A percentile compares a stretch with the other conserved stretches of the same genome.
Conservation (phyloP, 202 grass and related monocot species). For the Bolboschoenoplectus hybrid region DNA sequence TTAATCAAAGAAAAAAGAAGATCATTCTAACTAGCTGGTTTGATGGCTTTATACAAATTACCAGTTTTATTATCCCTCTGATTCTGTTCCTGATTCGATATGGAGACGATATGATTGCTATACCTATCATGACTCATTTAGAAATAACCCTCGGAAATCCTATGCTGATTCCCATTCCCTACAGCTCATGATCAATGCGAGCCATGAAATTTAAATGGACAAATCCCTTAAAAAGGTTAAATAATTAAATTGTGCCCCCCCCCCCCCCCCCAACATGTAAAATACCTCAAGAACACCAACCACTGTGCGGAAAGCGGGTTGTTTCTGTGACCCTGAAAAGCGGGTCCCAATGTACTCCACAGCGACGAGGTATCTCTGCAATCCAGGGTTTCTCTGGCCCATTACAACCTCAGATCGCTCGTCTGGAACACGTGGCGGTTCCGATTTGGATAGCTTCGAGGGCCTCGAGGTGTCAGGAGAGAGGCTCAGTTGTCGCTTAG, state of each 20-base stretch:
- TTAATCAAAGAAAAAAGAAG: slow-evolving; percentile 26
- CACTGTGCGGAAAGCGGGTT: slow-evolving; percentile 75
- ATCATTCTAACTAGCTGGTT: not conserved
- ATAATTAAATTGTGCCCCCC: not conserved
- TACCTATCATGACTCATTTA: not conserved
- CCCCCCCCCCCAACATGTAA: too few species aligned
- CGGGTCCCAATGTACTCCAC: slow-evolving; percentile 87
- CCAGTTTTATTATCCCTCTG: not conserved
- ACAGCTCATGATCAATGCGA: too few species aligned
- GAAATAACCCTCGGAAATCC: not conserved
- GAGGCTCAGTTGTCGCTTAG: not conserved
- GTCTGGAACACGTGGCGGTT: not conserved
- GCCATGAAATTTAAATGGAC: too few species aligned
- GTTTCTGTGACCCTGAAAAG: slow-evolving; percentile 88
- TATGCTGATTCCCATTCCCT: too few species aligned
- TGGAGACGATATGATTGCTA: not conserved
- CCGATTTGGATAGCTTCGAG: slow-evolving; percentile 24
- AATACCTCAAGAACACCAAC: slow-evolving; percentile 79
- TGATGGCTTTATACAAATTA: not conserved
- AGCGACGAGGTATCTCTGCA: slow-evolving; percentile 80
- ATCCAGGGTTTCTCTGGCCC: slow-evolving; percentile 47
- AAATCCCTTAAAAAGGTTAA: too few species aligned
- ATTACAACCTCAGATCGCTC: slow-evolving; percentile 20
- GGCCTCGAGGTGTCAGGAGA: slow-evolving; percentile 15
- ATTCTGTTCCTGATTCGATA: not conserved